A percentile compares a stretch with the other conserved stretches of the same genome.
phyloP scores from a whole-genome alignment of 2,329 filamentous ascomycete species.

The Sporothrix mexicana region DNA sequence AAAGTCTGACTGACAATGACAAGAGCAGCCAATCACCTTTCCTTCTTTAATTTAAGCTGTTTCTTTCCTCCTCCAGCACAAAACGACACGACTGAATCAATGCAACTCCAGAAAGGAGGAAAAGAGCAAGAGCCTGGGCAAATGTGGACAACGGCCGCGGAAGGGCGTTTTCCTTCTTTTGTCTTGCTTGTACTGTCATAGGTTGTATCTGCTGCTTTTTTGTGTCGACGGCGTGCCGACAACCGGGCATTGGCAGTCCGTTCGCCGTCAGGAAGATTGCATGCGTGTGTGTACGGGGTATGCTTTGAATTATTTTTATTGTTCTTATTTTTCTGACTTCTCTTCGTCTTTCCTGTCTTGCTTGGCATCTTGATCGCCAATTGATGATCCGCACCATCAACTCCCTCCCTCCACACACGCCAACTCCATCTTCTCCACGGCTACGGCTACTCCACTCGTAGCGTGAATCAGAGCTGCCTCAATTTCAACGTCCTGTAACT shows the following conservation, averaged over 20 bases:
- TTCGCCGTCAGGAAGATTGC: not conserved
- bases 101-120: not conserved
- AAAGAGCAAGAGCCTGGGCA: too few species aligned
- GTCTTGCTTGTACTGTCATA: too few species aligned
- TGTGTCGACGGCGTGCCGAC: not conserved
- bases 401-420: not conserved
- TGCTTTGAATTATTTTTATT: not conserved
- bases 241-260: not conserved
- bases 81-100: not conserved
- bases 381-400: not conserved
- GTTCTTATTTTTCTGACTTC: not conserved
- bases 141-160: not conserved
- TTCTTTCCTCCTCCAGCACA: not conserved
- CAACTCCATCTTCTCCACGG: not conserved
- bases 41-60: not conserved
- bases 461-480: not conserved
- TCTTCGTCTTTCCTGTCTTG: too few species aligned
- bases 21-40: not conserved
- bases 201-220: not conserved
- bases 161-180: constrained; percentile 14
- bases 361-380: not conserved
- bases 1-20: not conserved
- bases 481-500: constrained; percentile 12
- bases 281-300: not conserved
- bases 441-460: not conserved